Evolutionary conservation across 441 rosid genomes (phyloP).

Genomic region (Pelargonium fulgidum): DNA sequence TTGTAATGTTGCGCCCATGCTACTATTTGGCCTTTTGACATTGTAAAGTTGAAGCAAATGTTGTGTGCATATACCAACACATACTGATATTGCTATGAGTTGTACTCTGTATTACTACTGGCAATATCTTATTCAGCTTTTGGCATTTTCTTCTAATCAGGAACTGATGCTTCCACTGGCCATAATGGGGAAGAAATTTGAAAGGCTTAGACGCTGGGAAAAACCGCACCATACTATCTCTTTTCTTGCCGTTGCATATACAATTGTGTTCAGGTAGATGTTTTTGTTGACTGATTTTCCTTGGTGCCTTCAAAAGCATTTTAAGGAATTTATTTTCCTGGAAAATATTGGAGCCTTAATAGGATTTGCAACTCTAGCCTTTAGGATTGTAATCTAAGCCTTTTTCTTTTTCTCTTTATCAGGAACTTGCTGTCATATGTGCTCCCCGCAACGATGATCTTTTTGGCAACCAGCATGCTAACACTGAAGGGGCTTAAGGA

Average conservation of each 20-base stretch:
- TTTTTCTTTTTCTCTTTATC: conserved; percentile 19
- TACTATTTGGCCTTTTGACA: no score
- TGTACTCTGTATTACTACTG: neutral
- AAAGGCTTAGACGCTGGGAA: conserved; percentile 79
- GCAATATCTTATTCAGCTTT: neutral
- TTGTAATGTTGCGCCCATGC: no score
- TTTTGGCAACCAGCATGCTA: conserved; percentile 71
- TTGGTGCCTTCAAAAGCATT: neutral
- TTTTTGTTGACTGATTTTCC: neutral
- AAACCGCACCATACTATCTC: conserved; percentile 76
- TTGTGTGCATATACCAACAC: no score
- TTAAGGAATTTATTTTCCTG: no score
- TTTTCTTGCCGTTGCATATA: conserved; percentile 60
- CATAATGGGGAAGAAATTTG: conserved; percentile 49
- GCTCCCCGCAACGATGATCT: conserved; percentile 54
- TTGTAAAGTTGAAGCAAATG: no score
- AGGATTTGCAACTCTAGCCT: neutral
- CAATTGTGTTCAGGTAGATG: conserved; percentile 37
- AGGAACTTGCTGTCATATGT: conserved; percentile 72
- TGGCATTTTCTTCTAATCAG: conserved; percentile 33
- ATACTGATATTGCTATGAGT: neutral
- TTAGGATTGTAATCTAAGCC: neutral
- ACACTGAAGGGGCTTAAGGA: conserved; percentile 81
- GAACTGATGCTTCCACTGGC: conserved; percentile 79
- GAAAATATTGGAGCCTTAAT: neutral